Percentiles rank a stretch among this genome's conserved stretches.
phyloP scores from a whole-genome alignment of 352 stramenopile species.

The Lagenidium sp. region DNA sequence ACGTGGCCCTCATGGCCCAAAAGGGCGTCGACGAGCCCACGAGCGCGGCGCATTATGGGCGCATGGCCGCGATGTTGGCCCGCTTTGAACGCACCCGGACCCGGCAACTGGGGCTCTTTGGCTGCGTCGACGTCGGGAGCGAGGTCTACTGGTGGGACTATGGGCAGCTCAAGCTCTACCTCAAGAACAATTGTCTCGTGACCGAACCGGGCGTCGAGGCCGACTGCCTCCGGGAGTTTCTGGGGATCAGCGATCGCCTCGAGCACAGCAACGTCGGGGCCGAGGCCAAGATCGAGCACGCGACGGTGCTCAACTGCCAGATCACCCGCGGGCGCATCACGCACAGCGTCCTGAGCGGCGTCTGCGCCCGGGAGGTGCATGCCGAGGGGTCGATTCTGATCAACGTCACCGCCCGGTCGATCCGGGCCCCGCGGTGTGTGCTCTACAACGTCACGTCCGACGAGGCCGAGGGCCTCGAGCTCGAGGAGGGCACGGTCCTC shows the following conservation, averaged over 20 bases:
- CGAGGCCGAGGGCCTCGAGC: slow-evolving; percentile 80
- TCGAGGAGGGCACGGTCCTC: slow-evolving; percentile 90
- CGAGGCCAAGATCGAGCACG: slow-evolving; percentile 40
- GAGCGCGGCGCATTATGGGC: slow-evolving; percentile 82
- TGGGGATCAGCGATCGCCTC: slow-evolving; percentile 68
- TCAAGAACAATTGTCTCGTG: slow-evolving; percentile 95
- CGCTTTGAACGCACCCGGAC: slow-evolving; percentile 64
- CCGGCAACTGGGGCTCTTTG: slow-evolving; percentile 88
- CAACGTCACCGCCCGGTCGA: slow-evolving; percentile 95
- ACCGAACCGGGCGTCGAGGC: slow-evolving; percentile 77
- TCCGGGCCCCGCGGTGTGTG: slow-evolving; percentile 91
- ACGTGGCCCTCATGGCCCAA: slow-evolving; percentile 92
- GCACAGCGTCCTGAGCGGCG: slow-evolving; percentile 85
- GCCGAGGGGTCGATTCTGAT: slow-evolving; percentile 95
- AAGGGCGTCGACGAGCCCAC: slow-evolving; percentile 82
- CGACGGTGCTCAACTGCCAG: slow-evolving; percentile 76
- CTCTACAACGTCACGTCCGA: slow-evolving; percentile 97
- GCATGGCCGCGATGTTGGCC: slow-evolving; percentile 89
- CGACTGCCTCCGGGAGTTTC: slow-evolving; percentile 67
- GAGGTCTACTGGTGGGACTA: slow-evolving; percentile 99
- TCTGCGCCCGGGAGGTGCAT: slow-evolving; percentile 85
- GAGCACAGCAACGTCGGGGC: slow-evolving; percentile 70
- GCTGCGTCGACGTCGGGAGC: slow-evolving; percentile 95
- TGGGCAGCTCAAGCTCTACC: slow-evolving; percentile 97
- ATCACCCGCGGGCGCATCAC: slow-evolving; percentile 58